Evolutionary conservation across 371 early-diverging fungal genomes (phyloP).

Genomic region (Actinomortierella ambigua): DNA sequence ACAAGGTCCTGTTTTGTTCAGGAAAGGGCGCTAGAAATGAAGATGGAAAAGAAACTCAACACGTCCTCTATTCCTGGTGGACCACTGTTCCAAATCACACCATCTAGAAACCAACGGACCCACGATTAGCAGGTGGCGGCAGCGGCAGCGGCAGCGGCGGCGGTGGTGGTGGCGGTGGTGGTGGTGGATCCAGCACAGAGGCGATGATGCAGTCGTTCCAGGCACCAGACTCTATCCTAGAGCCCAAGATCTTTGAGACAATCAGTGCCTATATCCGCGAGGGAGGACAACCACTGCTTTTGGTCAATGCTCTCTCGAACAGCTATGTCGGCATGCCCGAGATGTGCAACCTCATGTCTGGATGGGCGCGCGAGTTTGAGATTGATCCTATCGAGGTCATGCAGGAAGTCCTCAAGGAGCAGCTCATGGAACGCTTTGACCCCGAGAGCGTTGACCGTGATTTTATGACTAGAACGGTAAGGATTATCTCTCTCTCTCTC

Average conservation of each 20-base stretch:
- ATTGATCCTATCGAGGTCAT: conserved; percentile 52
- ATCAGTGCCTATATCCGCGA: conserved; percentile 55
- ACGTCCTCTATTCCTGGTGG: conserved; percentile 1
- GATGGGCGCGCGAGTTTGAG: conserved; percentile 52
- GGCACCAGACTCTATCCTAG: conserved; percentile 65
- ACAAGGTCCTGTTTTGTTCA: too few relatives aligned
- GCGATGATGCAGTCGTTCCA: conserved; percentile 31
- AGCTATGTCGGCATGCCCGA: conserved; percentile 73
- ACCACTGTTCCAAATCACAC: neutral
- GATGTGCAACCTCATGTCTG: conserved; percentile 64
- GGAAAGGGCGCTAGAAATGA: conserved; percentile 5
- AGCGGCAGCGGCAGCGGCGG: too few relatives aligned
- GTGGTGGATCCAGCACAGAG: conserved; percentile 10
- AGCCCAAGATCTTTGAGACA: conserved; percentile 56
- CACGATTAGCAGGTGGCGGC: too few relatives aligned
- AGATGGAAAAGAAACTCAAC: conserved; percentile 5
- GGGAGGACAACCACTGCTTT: conserved; percentile 70
- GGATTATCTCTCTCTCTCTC: too few relatives aligned
- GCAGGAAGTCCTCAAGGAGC: conserved; percentile 56
- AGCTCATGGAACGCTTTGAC: conserved; percentile 64
- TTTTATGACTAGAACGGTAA: conserved; percentile 51
- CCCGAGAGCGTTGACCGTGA: conserved; percentile 57
- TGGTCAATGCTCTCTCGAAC: conserved; percentile 60
- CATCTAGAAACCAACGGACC: neutral
- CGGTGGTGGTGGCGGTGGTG: too few relatives aligned